Conservation (phyloP, 2,329 filamentous ascomycete genomes). For the Pezicula rhizophila region DNA sequence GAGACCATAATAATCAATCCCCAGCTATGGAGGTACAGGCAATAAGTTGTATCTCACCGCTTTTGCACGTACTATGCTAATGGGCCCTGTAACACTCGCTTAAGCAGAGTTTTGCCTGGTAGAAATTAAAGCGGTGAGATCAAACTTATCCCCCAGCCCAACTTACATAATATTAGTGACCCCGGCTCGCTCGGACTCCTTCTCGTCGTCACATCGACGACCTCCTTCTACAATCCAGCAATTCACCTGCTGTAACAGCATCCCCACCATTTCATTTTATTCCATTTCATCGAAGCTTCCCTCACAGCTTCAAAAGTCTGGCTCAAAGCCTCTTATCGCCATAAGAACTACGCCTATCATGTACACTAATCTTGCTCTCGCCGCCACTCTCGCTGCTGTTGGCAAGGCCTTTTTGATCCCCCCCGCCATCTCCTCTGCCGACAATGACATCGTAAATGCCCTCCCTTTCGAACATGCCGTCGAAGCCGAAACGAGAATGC, state of each 20-base stretch:
- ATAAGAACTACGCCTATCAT: slow-evolving; percentile 11
- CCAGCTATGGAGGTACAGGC: too few relatives aligned
- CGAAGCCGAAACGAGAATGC: slow-evolving; percentile 30
- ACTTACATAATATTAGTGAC: background rate
- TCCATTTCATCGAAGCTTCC: too few relatives aligned
- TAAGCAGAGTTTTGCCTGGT: too few relatives aligned
- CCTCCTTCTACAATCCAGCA: too few relatives aligned
- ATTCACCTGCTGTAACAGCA: background rate
- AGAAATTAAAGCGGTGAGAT: too few relatives aligned
- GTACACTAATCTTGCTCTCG: slow-evolving; percentile 16
- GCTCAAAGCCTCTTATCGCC: background rate
- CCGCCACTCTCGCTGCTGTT: slow-evolving; percentile 12
- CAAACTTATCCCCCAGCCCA: background rate
- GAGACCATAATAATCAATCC: background rate
- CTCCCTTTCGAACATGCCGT: slow-evolving; percentile 33
- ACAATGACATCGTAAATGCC: slow-evolving; percentile 36
- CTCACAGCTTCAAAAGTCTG: background rate
- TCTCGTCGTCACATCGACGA: too few relatives aligned
- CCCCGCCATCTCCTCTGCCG: slow-evolving; percentile 39
- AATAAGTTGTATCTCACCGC: too few relatives aligned
- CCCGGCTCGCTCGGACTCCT: background rate
- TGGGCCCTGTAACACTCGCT: too few relatives aligned
- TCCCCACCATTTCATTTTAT: background rate
- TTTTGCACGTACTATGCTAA: too few relatives aligned
- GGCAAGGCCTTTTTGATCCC: slow-evolving; percentile 46